Evolutionary conservation across 2,329 filamentous ascomycete species (phyloP).

Genomic region (Atkinsonella texensis): DNA sequence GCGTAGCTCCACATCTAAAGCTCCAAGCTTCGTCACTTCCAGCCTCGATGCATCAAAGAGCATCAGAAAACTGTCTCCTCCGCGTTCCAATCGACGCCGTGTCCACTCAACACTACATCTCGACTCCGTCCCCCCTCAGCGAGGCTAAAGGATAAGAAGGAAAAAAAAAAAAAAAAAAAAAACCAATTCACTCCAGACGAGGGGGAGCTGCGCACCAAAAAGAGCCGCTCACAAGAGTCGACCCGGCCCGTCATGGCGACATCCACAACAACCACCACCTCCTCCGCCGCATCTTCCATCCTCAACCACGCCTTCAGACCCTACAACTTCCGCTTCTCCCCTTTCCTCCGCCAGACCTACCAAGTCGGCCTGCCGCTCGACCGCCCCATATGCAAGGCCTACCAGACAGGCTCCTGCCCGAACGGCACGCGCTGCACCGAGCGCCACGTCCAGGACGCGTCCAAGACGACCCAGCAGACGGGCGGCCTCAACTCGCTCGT

Average conservation of each 20-base stretch:
- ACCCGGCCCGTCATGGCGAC: constrained; percentile 16
- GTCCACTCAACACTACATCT: not conserved
- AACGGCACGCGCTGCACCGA: constrained; percentile 76
- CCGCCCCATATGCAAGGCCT: constrained; percentile 75
- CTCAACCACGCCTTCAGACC: constrained; percentile 42
- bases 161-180: too few relatives aligned
- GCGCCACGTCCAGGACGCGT: constrained; percentile 49
- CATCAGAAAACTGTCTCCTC: not conserved
- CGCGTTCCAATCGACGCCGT: not conserved
- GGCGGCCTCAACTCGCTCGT: constrained; percentile 68
- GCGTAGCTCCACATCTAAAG: not conserved
- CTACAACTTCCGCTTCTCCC: constrained; percentile 72
- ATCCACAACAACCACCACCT: constrained; percentile 12
- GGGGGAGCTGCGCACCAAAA: not conserved
- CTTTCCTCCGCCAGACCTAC: constrained; percentile 73
- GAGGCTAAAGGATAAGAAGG: too few relatives aligned
- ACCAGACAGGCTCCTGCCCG: constrained; percentile 75
- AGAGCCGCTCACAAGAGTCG: not conserved
- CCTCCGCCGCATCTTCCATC: constrained; percentile 28
- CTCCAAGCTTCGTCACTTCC: not conserved
- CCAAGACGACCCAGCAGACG: constrained; percentile 15
- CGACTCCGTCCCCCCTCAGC: too few relatives aligned
- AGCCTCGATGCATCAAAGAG: not conserved
- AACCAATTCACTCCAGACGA: not conserved
- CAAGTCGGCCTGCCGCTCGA: constrained; percentile 72